Evolutionary conservation across 2,329 filamentous ascomycete species (phyloP), one percentile per base, ranked within the genome.

Genomic region (Talaromyces sp.): DNA sequence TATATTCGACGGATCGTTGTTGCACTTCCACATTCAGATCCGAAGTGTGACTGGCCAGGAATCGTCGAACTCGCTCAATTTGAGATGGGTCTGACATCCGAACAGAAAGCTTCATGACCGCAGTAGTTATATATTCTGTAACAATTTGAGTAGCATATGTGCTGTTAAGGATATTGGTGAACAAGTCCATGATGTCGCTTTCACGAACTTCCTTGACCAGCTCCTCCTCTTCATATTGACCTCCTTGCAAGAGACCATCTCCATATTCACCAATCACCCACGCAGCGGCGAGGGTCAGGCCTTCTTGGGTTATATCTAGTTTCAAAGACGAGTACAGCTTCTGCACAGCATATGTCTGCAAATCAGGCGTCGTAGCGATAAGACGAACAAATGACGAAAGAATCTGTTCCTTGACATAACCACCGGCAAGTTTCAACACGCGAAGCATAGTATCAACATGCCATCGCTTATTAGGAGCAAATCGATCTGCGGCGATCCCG

Each of bases 221-320:
- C 71, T 97, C 93, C 75, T 96, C 92, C 73, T 96, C 93, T 75
- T 98, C 93, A 68, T 96, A 96, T 70, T 95, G 90, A 1, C 93
- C 93, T 39, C 93, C 93, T 64, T 86, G 86, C 39, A 99, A 82
- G n/a, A 99, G 82, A 21, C 90, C 86, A 76, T 99, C 95, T 12
- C 92, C 93, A 72, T 93, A 99, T 79, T 99, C 95, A 72, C 96
- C 95, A 74, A 99, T 96, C 60, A 95, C 96, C 95, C 95, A 99
- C 6, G 95, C 89, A 40, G 91, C 95, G 57, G 93, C 92, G 66
- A 98, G 85, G 8, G 92, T 97, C 66, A 99, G 80, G 67, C 92
- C 96, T 77, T 99, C 96, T 75, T 99, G 95, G 1, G 93, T 97
- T 69, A 99, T 97, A 70, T 99, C 95, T 68, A 96, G 95, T 76